Conservation (phyloP, 2,329 filamentous ascomycete genomes). For the Apiospora arundinis region DNA sequence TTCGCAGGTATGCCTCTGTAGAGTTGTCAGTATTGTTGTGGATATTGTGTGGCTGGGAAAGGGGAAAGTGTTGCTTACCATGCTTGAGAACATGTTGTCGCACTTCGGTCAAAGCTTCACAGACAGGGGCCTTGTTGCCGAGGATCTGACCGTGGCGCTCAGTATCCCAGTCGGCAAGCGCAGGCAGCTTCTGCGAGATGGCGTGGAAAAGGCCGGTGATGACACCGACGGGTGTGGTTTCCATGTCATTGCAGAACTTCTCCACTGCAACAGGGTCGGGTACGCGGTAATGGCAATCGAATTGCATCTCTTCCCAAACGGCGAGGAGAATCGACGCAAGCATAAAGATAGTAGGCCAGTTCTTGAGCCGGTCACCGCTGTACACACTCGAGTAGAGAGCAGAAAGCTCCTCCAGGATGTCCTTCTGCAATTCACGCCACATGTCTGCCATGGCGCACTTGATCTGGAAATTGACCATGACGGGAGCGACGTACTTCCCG, state of each 20-base stretch:
- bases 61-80: slow-evolving; percentile 63
- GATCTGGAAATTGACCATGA: slow-evolving; percentile 99
- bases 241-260: slow-evolving; percentile 97
- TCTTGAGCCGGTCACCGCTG: slow-evolving; percentile 95
- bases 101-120: slow-evolving; percentile 96
- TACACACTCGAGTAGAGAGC: slow-evolving; percentile 96
- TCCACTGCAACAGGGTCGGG: slow-evolving; percentile 83
- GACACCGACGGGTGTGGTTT: slow-evolving; percentile 92
- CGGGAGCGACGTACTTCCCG: slow-evolving; percentile 89
- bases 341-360: slow-evolving; percentile 99
- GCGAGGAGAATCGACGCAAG: slow-evolving; percentile 89
- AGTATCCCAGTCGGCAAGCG: slow-evolving; percentile 94
- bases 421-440: slow-evolving; percentile 97
- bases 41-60: background rate
- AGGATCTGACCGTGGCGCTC: slow-evolving; percentile 88
- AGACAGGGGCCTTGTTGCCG: slow-evolving; percentile 89
- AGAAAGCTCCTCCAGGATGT: slow-evolving; percentile 93
- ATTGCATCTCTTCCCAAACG: slow-evolving; percentile 99
- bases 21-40: slow-evolving; percentile 46
- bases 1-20: slow-evolving; percentile 84
- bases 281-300: slow-evolving; percentile 95
- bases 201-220: slow-evolving; percentile 97
- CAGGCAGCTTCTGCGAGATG: slow-evolving; percentile 94
- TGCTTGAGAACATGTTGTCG: slow-evolving; percentile 91
- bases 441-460: slow-evolving; percentile 96